Percentiles rank a stretch among this genome's conserved stretches.
phyloP scores from a whole-genome alignment of 495 filamentous ascomycete species.

The Chaetomium cochliodes region DNA sequence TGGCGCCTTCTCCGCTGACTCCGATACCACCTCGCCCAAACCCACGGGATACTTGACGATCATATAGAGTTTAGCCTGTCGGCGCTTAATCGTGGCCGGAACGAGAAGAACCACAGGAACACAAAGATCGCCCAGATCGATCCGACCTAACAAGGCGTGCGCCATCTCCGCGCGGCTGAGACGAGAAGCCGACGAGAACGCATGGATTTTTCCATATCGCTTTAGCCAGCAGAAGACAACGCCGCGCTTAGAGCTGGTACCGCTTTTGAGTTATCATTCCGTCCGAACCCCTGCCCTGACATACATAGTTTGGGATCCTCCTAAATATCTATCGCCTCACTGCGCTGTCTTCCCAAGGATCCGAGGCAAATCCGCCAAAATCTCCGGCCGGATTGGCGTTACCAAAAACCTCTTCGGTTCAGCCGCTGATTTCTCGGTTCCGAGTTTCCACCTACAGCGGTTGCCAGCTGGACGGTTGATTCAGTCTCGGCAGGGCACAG shows the following conservation, averaged over 20 bases:
- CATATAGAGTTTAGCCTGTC: slow-evolving; percentile 11
- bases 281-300: slow-evolving; percentile 14
- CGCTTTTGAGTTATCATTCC: slow-evolving; percentile 20
- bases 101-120: not conserved
- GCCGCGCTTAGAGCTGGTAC: slow-evolving; percentile 20
- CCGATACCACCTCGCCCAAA: not conserved
- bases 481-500: slow-evolving; percentile 14
- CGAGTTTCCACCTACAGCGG: not conserved
- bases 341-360: not conserved
- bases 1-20: not conserved
- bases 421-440: slow-evolving; percentile 20
- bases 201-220: slow-evolving; percentile 1
- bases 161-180: not conserved
- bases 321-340: no score
- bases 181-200: not conserved
- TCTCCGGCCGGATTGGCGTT: not conserved
- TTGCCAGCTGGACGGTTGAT: not conserved
- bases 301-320: no score
- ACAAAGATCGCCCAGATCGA: not conserved
- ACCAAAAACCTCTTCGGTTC: not conserved
- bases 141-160: not conserved
- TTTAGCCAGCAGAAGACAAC: slow-evolving; percentile 9
- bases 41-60: not conserved
- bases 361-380: not conserved
- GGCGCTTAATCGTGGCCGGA: not conserved